Percentiles rank a stretch among this genome's conserved stretches.
phyloP scores from a whole-genome alignment of 1,284 basidiomycete species.

The Puccinia coronata region DNA sequence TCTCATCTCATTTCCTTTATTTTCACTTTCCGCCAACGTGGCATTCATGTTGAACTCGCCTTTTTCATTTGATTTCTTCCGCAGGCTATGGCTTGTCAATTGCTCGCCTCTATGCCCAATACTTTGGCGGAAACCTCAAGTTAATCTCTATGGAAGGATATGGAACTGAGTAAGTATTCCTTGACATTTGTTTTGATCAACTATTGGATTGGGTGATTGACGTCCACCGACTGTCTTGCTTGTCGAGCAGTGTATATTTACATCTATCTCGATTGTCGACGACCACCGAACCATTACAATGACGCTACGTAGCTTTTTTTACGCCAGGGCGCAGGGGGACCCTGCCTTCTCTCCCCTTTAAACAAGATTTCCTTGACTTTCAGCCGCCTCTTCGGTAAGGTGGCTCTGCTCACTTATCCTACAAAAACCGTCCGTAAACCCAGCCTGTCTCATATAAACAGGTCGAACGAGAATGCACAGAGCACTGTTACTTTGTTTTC shows the following conservation, averaged over 20 bases:
- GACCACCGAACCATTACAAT: constrained; percentile 58
- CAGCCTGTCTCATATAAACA: neutral
- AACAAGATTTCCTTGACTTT: neutral
- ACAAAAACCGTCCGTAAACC: too few species aligned
- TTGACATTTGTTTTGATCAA: constrained; percentile 56
- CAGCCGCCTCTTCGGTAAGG: neutral
- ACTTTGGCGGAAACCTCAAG: constrained; percentile 94
- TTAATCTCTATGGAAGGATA: constrained; percentile 98
- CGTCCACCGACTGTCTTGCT: constrained; percentile 54
- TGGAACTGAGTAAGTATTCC: constrained; percentile 66
- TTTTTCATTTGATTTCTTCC: neutral
- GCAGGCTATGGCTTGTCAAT: constrained; percentile 50
- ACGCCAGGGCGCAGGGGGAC: too few species aligned
- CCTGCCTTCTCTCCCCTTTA: too few species aligned
- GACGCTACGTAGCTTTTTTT: too few species aligned
- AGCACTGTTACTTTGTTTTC: neutral
- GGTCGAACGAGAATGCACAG: neutral
- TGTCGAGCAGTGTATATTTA: constrained; percentile 54
- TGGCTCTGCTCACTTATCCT: too few species aligned
- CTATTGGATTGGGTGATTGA: constrained; percentile 52
- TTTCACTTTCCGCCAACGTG: neutral
- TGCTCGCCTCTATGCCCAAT: constrained; percentile 76
- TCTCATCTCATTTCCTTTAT: constrained; percentile 27
- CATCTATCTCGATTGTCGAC: constrained; percentile 58
- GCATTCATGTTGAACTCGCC: constrained; percentile 43